Conservation (phyloP, 306 rosid species). For the Phaseolus lunatus region DNA sequence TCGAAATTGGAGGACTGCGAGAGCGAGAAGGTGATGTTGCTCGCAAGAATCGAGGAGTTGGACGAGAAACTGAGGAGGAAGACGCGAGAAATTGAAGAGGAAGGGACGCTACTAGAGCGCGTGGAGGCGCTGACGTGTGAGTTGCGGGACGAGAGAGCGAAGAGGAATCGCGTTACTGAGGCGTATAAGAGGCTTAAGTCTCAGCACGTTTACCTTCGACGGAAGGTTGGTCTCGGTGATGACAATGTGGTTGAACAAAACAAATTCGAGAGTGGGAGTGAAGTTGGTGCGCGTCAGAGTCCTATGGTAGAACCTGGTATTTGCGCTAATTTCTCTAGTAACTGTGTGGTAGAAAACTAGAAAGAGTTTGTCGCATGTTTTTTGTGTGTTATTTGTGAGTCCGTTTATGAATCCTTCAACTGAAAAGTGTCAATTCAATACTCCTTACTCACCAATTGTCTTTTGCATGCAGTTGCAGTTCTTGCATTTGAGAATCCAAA, state of each 20-base stretch:
- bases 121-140: slow-evolving; percentile 51
- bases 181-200: slow-evolving; percentile 77
- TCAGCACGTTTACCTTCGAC: slow-evolving; percentile 64
- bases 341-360: neutral
- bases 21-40: slow-evolving; percentile 53
- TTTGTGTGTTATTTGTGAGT: neutral
- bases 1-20: slow-evolving; percentile 47
- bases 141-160: slow-evolving; percentile 61
- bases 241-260: slow-evolving; percentile 59
- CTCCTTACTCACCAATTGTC: neutral
- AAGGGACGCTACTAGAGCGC: slow-evolving; percentile 48
- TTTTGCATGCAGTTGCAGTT: slow-evolving; percentile 42
- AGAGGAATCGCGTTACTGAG: slow-evolving; percentile 47
- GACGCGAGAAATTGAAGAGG: slow-evolving; percentile 55
- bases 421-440: neutral
- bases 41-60: slow-evolving; percentile 47
- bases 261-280: slow-evolving; percentile 52
- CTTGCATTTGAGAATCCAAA: slow-evolving; percentile 31
- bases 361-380: neutral
- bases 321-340: neutral
- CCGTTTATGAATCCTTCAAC: neutral
- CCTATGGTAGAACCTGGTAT: slow-evolving; percentile 58
- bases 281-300: slow-evolving; percentile 46
- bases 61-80: slow-evolving; percentile 52
- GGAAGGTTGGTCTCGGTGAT: slow-evolving; percentile 63